Evolutionary conservation across 75 land plant species (phyloP).

Genomic region (Gnetum montanum): DNA sequence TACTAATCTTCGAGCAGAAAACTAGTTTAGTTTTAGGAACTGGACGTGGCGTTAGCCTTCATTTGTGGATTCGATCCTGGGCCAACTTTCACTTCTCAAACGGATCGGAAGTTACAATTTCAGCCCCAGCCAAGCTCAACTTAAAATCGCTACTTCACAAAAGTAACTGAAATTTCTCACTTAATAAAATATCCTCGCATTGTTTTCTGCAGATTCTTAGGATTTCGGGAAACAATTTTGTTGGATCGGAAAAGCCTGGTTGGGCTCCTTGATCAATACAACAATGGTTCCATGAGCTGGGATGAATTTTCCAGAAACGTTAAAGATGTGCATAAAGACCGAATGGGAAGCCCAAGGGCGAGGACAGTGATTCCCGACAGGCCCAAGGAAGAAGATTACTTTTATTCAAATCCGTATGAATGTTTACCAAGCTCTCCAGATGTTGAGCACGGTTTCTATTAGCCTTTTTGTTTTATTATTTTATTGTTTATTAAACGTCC

Average conservation of each 20-base stretch:
- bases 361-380: constrained; percentile 54
- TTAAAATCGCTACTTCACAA: background rate
- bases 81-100: background rate
- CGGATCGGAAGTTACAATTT: background rate
- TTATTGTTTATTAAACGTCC: constrained; percentile 2
- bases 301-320: constrained; percentile 52
- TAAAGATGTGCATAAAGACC: constrained; percentile 42
- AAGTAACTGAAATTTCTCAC: background rate
- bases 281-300: constrained; percentile 53
- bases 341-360: constrained; percentile 46
- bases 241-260: constrained; percentile 61
- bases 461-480: constrained; percentile 4
- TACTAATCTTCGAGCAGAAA: background rate
- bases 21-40: background rate
- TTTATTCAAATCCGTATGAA: constrained; percentile 84
- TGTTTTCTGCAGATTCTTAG: constrained; percentile 67
- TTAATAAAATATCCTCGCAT: background rate
- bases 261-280: constrained; percentile 48
- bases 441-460: background rate
- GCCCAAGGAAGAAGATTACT: constrained; percentile 92
- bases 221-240: constrained; percentile 54
- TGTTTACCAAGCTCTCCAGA: constrained; percentile 27
- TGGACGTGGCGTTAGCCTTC: background rate
- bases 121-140: background rate
- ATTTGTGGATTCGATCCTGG: background rate